Evolutionary conservation across 139 green algal genomes (phyloP).

Genomic region (Chlamydomonas incerta): DNA sequence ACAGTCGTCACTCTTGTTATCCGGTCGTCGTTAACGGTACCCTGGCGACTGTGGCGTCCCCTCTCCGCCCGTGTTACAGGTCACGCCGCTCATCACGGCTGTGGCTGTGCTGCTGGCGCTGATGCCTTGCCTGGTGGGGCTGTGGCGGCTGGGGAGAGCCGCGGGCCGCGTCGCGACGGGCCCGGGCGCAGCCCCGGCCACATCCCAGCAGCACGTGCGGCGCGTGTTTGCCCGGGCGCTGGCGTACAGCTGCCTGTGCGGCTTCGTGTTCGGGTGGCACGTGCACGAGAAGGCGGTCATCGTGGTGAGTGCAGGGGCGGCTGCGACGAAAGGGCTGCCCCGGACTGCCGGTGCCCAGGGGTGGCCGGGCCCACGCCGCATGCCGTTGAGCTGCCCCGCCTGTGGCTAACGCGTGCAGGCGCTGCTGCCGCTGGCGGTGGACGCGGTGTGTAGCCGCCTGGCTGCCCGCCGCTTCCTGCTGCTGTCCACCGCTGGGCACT

Average conservation of each 20-base stretch:
- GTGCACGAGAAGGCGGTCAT: conserved; percentile 98
- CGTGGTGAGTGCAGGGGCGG: conserved; percentile 65
- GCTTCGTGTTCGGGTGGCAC: conserved; percentile 94
- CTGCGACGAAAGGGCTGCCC: too few species aligned
- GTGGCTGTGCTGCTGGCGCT: conserved; percentile 72
- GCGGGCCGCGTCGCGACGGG: background rate
- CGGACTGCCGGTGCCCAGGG: too few species aligned
- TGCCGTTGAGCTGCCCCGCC: too few species aligned
- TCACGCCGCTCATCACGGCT: conserved; percentile 14
- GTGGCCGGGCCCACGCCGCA: too few species aligned
- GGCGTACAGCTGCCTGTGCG: conserved; percentile 74
- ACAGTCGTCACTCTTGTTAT: too few species aligned
- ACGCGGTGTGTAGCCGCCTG: conserved; percentile 16
- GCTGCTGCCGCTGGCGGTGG: conserved; percentile 65
- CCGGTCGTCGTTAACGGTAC: too few species aligned
- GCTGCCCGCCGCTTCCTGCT: conserved; percentile 65
- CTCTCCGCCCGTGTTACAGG: too few species aligned
- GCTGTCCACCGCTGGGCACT: conserved; percentile 65
- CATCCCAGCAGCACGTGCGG: conserved; percentile 15
- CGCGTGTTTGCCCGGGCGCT: conserved; percentile 48
- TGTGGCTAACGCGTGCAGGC: too few species aligned
- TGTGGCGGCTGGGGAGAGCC: conserved; percentile 49
- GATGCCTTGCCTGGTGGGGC: conserved; percentile 69
- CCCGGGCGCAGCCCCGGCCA: background rate
- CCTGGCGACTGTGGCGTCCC: too few species aligned